A percentile compares a stretch with the other conserved stretches of the same genome.
These are phyloP conservation scores for Murraya paniculata DNA, from an alignment of 345 rosid genomes.

Conservation along the genomic window DNA sequence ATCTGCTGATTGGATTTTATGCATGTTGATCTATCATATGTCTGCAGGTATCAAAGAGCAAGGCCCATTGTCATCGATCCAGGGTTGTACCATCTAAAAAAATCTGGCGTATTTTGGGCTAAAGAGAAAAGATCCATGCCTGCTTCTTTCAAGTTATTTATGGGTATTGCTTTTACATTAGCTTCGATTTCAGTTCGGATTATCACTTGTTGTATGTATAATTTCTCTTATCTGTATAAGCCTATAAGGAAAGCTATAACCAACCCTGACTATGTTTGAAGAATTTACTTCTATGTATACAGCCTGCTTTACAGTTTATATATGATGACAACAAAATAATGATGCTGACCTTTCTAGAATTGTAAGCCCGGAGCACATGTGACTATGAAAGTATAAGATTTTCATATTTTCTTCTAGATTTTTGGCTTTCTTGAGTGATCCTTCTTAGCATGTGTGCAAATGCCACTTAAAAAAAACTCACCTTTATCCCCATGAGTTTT, in stretches of 20 bases:
- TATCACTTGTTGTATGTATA: neutral
- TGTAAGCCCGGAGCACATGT: neutral
- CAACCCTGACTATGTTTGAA: neutral
- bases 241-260: neutral
- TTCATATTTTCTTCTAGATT: neutral
- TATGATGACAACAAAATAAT: neutral
- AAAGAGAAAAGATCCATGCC: slow-evolving; percentile 86
- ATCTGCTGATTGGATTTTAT: neutral
- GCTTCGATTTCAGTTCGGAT: neutral
- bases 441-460: neutral
- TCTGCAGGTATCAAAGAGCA: slow-evolving; percentile 70
- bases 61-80: slow-evolving; percentile 90
- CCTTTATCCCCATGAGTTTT: no score
- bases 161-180: slow-evolving; percentile 46
- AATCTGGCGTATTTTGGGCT: slow-evolving; percentile 83
- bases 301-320: neutral
- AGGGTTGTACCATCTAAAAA: slow-evolving; percentile 79
- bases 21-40: neutral
- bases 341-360: neutral
- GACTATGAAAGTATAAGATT: neutral
- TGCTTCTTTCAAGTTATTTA: slow-evolving; percentile 81
- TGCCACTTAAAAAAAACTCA: neutral
- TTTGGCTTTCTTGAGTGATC: neutral
- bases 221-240: neutral
- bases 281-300: neutral